A percentile compares a stretch with the other conserved stretches of the same genome.
Conservation (phyloP, 2,329 filamentous ascomycete genomes). For the Aspergillus piperis region DNA sequence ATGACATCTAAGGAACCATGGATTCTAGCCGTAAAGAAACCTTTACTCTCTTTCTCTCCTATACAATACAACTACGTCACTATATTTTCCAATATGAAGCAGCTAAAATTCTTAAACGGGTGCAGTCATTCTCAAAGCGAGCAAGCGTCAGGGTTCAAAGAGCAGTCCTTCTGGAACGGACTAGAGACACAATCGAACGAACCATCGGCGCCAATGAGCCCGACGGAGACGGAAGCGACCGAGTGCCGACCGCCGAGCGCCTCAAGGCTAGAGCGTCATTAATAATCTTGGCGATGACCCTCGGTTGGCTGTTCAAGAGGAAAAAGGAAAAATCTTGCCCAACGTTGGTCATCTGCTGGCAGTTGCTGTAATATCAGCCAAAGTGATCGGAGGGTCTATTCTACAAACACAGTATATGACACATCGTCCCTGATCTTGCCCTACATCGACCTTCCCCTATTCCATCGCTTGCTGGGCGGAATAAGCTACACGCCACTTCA, state of each 20-base stretch:
- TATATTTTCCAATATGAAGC: too few species aligned
- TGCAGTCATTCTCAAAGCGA: too few species aligned
- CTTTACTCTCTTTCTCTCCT: neutral
- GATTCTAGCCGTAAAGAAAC: neutral
- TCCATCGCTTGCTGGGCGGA: neutral
- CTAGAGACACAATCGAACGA: neutral
- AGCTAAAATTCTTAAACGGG: too few species aligned
- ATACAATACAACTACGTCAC: neutral
- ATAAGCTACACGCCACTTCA: slow-evolving; percentile 2
- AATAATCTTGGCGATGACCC: slow-evolving; percentile 4
- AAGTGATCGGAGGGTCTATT: neutral
- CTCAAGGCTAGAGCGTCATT: neutral
- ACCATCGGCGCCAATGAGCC: neutral
- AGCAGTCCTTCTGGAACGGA: neutral
- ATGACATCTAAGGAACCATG: neutral
- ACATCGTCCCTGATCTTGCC: neutral
- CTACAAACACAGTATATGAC: neutral
- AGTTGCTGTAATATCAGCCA: neutral
- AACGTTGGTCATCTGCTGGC: neutral
- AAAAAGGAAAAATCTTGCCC: neutral
- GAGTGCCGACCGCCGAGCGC: slow-evolving; percentile 1
- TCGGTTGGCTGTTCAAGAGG: neutral
- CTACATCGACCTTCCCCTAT: neutral
- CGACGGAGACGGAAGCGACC: neutral
- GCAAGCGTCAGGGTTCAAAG: too few species aligned